These are phyloP conservation scores for Fusarium sp. DNA, from an alignment of 2,329 filamentous ascomycete genomes.

Conservation along the genomic window DNA sequence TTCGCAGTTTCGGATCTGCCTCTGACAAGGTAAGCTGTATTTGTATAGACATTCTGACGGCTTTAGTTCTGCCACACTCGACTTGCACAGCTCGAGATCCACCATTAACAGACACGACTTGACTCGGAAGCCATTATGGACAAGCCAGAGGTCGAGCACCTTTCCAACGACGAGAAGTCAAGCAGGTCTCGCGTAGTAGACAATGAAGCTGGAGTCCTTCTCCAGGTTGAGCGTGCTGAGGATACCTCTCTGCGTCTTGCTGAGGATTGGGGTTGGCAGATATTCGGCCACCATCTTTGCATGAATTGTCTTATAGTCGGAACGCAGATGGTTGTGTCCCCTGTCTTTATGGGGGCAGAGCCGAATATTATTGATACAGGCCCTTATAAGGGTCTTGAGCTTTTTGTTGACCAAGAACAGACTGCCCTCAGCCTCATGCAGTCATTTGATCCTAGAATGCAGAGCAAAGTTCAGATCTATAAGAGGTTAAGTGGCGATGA, in stretches of 20 bases:
- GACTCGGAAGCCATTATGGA: slow-evolving; percentile 17
- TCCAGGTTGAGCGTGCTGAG: slow-evolving; percentile 7
- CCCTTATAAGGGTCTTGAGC: slow-evolving; percentile 72
- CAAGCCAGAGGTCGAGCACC: slow-evolving; percentile 32
- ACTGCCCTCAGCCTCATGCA: slow-evolving; percentile 76
- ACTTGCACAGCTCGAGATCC: slow-evolving; percentile 5
- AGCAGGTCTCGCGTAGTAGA: slow-evolving; percentile 3
- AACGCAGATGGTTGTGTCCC: slow-evolving; percentile 72
- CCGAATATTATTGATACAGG: slow-evolving; percentile 79
- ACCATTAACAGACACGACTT: background rate
- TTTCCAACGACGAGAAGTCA: slow-evolving; percentile 25
- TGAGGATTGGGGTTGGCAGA: slow-evolving; percentile 71
- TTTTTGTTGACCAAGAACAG: slow-evolving; percentile 71
- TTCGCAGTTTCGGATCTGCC: slow-evolving; percentile 34
- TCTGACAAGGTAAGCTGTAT: background rate
- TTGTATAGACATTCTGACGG: slow-evolving; percentile 12
- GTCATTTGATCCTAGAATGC: slow-evolving; percentile 47
- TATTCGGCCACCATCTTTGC: slow-evolving; percentile 82
- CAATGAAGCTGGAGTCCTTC: slow-evolving; percentile 29
- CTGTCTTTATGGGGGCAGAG: slow-evolving; percentile 82
- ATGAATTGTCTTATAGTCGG: slow-evolving; percentile 75
- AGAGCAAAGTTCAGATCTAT: slow-evolving; percentile 42
- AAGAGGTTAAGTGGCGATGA: slow-evolving; percentile 67
- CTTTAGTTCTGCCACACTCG: background rate
- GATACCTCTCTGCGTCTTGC: slow-evolving; percentile 25